These are phyloP conservation scores for Elasticomyces elasticus DNA, from an alignment of 495 filamentous ascomycete species.

Conservation along the genomic window DNA sequence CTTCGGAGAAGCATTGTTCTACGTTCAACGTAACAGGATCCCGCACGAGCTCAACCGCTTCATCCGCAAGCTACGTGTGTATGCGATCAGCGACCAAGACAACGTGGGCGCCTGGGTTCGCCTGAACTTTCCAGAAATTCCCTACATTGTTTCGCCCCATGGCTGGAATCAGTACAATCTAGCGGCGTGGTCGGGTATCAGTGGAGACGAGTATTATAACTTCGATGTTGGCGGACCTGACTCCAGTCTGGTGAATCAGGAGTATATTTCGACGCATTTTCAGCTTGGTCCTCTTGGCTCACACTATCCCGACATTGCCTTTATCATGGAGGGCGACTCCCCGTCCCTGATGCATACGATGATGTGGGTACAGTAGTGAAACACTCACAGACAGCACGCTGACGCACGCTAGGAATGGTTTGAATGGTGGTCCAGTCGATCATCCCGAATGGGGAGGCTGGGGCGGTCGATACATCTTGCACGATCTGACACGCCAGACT, in stretches of 20 bases:
- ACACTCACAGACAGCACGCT: too few relatives aligned
- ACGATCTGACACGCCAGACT: constrained; percentile 27
- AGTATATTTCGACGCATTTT: constrained; percentile 39
- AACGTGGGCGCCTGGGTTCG: constrained; percentile 45
- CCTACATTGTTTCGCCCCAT: constrained; percentile 26
- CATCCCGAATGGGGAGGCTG: constrained; percentile 40
- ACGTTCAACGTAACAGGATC: constrained; percentile 27
- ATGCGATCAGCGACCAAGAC: constrained; percentile 39
- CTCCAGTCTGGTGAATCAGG: constrained; percentile 28
- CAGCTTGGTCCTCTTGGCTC: constrained; percentile 37
- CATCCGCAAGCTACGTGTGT: constrained; percentile 36
- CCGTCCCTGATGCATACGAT: constrained; percentile 40
- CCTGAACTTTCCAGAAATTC: constrained; percentile 35
- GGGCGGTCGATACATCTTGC: constrained; percentile 38
- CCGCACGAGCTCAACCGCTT: constrained; percentile 27
- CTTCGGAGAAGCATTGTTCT: constrained; percentile 36
- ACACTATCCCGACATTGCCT: constrained; percentile 35
- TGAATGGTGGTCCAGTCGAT: constrained; percentile 36
- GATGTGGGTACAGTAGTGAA: too few relatives aligned
- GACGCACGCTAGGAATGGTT: constrained; percentile 41
- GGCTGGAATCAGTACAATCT: constrained; percentile 41
- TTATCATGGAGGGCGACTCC: constrained; percentile 41
- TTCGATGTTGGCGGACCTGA: constrained; percentile 41
- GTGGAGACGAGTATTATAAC: constrained; percentile 36
- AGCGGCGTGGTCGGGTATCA: constrained; percentile 41